Evolutionary conservation across 805 yeast species (phyloP), one percentile per base, ranked within the genome.

Genomic region (Pichia heedii): DNA sequence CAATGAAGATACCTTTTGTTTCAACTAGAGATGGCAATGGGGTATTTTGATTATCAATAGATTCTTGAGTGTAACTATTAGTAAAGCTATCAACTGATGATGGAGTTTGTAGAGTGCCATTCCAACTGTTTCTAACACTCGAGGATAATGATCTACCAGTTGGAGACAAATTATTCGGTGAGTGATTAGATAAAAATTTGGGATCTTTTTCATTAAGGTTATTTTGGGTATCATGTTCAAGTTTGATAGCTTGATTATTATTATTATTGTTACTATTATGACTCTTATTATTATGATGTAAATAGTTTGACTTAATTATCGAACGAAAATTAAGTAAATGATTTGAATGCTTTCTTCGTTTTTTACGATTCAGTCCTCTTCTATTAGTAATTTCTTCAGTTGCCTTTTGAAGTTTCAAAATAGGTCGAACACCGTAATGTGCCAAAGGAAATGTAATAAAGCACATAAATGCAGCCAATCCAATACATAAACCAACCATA

Each of bases 381-480:
- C 72, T 67, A 39, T 66, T 63, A 5, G 80, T 74, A 24, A 80
- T 75, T 21, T 74, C 75, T 56, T 86, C 96, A 0, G 96, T 85
- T 0, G 95, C 95, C 49, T 78, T 77, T 54, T 84, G 87, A 36
- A 88, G 68, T 45, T 79, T 73, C 36, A 85, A 73, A 45, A 88
- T 86, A 0, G 97, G 96, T 50, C 84, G 64, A 6, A 87, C 89
- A 30, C 89, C 87, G 69, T 79, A 83, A 46, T 84, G 87, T 0
- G 95, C 87, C 42, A 88, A 61, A 5, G 93, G 89, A 58, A 87
- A 74, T 1, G 96, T 85, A n/a, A 84, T 58, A 1, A 84, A 47
- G 50, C 84, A 77, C 69, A 86, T 77, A 49, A 82, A 73, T 1
- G 68, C 84, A 4, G 93, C 93, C 19, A 84, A 76, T 1, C 84